A percentile compares a stretch with the other conserved stretches of the same genome.
phyloP scores from a whole-genome alignment of 2,329 filamentous ascomycete genomes.

The Daldinia eschscholtzii region DNA sequence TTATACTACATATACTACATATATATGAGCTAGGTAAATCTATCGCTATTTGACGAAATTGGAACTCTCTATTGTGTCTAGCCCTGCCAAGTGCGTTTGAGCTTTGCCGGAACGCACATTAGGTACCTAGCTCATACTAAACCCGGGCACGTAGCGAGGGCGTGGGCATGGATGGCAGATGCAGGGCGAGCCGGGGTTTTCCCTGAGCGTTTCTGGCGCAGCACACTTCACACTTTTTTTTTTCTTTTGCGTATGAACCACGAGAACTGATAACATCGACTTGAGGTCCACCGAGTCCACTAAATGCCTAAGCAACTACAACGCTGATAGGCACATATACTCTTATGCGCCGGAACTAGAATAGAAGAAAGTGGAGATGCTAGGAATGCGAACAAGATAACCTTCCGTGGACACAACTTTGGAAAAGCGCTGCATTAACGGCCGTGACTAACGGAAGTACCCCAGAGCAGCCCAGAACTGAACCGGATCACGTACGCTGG shows the following conservation, averaged over 20 bases:
- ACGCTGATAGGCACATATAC: constrained; percentile 1
- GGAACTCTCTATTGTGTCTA: constrained; percentile 37
- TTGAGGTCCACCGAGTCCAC: constrained; percentile 13
- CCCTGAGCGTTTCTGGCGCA: constrained; percentile 25
- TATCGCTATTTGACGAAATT: constrained; percentile 25
- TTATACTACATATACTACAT: neutral
- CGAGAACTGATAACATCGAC: constrained; percentile 33
- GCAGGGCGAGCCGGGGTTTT: constrained; percentile 29
- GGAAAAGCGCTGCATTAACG: constrained; percentile 17
- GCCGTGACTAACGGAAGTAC: constrained; percentile 22
- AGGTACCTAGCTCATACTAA: constrained; percentile 5
- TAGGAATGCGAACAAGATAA: constrained; percentile 31
- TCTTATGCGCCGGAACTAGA: constrained; percentile 40
- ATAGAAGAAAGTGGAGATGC: constrained; percentile 34
- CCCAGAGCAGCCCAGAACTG: constrained; percentile 16
- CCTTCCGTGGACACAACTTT: constrained; percentile 3
- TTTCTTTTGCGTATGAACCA: constrained; percentile 27
- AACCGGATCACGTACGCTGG: constrained; percentile 1
- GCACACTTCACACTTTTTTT: neutral
- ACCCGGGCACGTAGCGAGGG: constrained; percentile 13
- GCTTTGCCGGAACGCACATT: constrained; percentile 35
- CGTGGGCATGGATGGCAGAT: constrained; percentile 15
- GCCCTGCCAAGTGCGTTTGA: constrained; percentile 34
- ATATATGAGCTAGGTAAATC: constrained; percentile 25
- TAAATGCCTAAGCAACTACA: constrained; percentile 15